These are phyloP conservation scores for Malus hybrid DNA, from an alignment of 331 rosid species.

Conservation along the genomic window DNA sequence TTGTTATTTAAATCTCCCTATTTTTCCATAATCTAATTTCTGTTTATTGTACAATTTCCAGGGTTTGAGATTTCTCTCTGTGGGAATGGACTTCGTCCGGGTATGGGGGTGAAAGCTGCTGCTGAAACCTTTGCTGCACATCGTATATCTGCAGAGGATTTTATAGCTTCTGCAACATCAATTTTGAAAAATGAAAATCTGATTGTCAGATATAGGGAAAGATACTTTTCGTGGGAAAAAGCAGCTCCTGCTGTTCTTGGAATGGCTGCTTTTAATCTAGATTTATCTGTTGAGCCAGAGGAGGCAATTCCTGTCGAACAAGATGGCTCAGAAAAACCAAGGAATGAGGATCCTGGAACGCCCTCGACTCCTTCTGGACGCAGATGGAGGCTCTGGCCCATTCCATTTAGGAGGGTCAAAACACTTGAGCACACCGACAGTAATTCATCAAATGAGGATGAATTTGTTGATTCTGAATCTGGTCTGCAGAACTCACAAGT, in stretches of 20 bases:
- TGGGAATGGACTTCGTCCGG: conserved; percentile 58
- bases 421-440: conserved; percentile 67
- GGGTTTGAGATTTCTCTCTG: conserved; percentile 89
- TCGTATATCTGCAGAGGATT: conserved; percentile 44
- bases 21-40: conserved; percentile 15
- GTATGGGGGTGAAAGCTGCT: conserved; percentile 79
- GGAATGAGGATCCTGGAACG: conserved; percentile 32
- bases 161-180: conserved; percentile 47
- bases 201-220: conserved; percentile 48
- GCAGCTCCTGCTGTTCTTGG: conserved; percentile 88
- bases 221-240: conserved; percentile 80
- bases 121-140: conserved; percentile 66
- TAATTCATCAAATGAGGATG: conserved; percentile 60
- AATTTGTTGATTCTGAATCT: conserved; percentile 87
- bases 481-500: conserved; percentile 28
- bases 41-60: conserved; percentile 31
- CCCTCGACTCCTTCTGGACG: conserved; percentile 53
- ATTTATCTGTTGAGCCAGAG: conserved; percentile 54
- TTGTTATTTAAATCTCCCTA: conserved; percentile 16
- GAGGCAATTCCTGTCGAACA: conserved; percentile 75
- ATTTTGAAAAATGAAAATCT: conserved; percentile 64
- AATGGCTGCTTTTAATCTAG: conserved; percentile 56
- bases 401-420: conserved; percentile 77
- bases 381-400: conserved; percentile 90
- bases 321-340: conserved; percentile 42